Evolutionary conservation across 257 asterid genomes (phyloP), one percentile per base, ranked within the genome.

Genomic region (Phtheirospermum japonicum): DNA sequence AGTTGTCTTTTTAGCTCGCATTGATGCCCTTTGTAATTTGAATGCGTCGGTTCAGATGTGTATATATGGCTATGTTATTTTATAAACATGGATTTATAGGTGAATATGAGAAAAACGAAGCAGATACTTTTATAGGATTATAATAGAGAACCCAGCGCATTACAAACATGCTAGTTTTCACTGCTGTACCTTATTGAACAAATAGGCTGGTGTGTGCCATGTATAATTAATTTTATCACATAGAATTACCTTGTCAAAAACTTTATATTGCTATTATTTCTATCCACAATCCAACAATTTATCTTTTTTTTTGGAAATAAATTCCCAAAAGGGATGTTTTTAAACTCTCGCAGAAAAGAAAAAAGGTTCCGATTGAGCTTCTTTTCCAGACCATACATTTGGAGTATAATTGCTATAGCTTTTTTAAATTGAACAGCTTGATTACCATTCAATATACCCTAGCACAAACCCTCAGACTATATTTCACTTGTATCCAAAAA

Each of bases 21-120:
- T 45, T 51, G 42, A 34, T 9, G 55, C 34, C 23, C 40, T 37
- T 46, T 58, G 26, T 33, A 6, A 19, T 36, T 26, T 48, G 37
- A 16, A 46, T 40, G 46, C 36, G 65, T 9, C 30, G 9, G 10
- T 52, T 49, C 45, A 37, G 49, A 39, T 61, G n/a, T 49, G 7
- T 48, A n/a, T 61, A 20, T 23, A 56, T 64, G 40, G 33, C 32
- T 46, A 46, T 45, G 59, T 45, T 49, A 14, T n/a, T 32, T 54
- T 40, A 70, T 23, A 6, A 26, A 57, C 36, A 50, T 51, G 62
- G 46, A 36, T 48, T 14, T 68, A 31, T 55, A 18, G 74, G 16
- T 13, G 42, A 58, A 69, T 59, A 61, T 34, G 17, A 45, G 33
- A 39, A 13, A n/a, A 18, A 52, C 45, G 10, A 52, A 60, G 54